Percentiles rank a stretch among this genome's conserved stretches.
Evolutionary conservation across 2,329 filamentous ascomycete species (phyloP).

Genomic region (Pseudopithomyces chartarum): DNA sequence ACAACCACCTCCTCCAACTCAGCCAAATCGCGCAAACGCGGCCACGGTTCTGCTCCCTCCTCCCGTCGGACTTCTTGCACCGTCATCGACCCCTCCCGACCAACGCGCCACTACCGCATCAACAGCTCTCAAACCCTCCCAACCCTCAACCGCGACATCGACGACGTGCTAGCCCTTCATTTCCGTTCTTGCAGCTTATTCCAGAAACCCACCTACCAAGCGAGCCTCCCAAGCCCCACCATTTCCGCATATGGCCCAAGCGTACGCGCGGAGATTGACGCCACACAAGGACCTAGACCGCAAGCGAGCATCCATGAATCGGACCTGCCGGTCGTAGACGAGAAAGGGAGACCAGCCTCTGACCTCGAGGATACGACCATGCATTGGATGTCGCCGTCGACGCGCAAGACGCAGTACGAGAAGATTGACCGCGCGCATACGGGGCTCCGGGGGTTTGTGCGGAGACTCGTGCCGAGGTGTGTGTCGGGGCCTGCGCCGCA

Average conservation of each 20-base stretch:
- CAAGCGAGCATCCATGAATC: not conserved
- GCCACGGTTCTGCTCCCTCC: constrained; percentile 39
- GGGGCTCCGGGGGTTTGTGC: constrained; percentile 41
- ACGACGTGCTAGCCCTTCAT: constrained; percentile 47
- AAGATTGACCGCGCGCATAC: constrained; percentile 44
- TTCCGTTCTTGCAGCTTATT: constrained; percentile 46
- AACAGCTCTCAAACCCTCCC: constrained; percentile 37
- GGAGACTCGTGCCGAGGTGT: constrained; percentile 38
- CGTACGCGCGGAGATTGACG: constrained; percentile 4
- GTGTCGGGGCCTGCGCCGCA: constrained; percentile 36
- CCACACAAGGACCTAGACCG: constrained; percentile 7
- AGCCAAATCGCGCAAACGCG: constrained; percentile 31
- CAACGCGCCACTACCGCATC: constrained; percentile 42
- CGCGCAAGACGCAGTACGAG: constrained; percentile 41
- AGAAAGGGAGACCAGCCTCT: constrained; percentile 20
- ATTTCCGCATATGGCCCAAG: constrained; percentile 24
- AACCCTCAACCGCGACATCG: constrained; percentile 37
- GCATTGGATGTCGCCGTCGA: constrained; percentile 45
- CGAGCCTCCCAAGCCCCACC: constrained; percentile 26
- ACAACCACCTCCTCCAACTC: constrained; percentile 38
- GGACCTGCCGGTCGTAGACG: constrained; percentile 13
- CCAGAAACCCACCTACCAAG: constrained; percentile 35
- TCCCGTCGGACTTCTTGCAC: constrained; percentile 43
- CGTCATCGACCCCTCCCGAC: constrained; percentile 39
- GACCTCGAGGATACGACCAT: constrained; percentile 34